Percentiles rank a stretch among this genome's conserved stretches.
These are phyloP conservation scores for Balakata baccata DNA, from an alignment of 345 rosid genomes.

Conservation along the genomic window DNA sequence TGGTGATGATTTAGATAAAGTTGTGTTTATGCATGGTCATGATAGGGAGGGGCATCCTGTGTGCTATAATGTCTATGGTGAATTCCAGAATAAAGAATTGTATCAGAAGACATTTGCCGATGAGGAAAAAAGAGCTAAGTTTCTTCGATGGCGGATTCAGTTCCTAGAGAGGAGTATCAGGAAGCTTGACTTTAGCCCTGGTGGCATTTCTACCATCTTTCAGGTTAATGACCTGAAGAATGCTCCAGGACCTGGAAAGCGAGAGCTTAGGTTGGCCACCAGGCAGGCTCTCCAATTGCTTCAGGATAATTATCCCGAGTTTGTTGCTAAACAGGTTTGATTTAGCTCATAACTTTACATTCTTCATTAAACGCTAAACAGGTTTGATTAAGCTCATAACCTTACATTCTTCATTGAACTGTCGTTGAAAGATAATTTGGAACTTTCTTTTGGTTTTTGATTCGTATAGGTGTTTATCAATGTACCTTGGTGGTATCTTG, in stretches of 20 bases:
- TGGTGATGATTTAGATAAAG: constrained; percentile 77
- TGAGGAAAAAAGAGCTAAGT: constrained; percentile 65
- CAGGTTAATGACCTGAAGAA: constrained; percentile 89
- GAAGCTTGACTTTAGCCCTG: constrained; percentile 79
- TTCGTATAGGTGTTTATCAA: constrained; percentile 69
- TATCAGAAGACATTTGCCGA: constrained; percentile 68
- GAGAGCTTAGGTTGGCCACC: constrained; percentile 77
- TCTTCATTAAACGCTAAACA: constrained; percentile 47
- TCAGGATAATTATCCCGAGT: constrained; percentile 95
- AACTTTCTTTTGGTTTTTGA: not conserved
- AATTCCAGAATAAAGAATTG: constrained; percentile 81
- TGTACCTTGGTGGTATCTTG: constrained; percentile 98
- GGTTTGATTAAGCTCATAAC: constrained; percentile 31
- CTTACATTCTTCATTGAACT: not conserved
- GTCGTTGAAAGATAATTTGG: not conserved
- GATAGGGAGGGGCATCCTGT: constrained; percentile 85
- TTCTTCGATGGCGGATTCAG: constrained; percentile 83
- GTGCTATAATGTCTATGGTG: constrained; percentile 86
- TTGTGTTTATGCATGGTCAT: constrained; percentile 80
- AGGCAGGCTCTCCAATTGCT: constrained; percentile 74
- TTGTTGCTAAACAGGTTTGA: constrained; percentile 80
- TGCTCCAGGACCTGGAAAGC: constrained; percentile 75
- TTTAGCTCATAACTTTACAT: not conserved
- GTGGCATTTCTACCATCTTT: constrained; percentile 66
- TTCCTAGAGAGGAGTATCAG: constrained; percentile 85